A percentile compares a stretch with the other conserved stretches of the same genome.
phyloP scores from a whole-genome alignment of 2,329 filamentous ascomycete species.

The Fusarium solani-melongenae region DNA sequence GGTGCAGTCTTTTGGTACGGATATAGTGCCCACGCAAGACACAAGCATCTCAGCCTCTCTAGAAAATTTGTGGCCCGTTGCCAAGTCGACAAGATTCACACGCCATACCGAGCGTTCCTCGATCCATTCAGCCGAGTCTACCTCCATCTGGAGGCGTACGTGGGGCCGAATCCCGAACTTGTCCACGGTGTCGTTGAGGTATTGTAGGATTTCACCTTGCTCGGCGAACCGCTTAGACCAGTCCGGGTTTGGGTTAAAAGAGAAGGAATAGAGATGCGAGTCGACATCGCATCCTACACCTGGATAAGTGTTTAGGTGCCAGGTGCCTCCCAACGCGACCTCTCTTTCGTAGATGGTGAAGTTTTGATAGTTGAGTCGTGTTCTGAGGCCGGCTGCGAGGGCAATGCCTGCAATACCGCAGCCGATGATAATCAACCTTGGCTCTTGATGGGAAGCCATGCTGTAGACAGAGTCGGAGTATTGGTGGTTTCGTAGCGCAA shows the following conservation, averaged over 20 bases:
- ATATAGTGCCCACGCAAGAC: background rate
- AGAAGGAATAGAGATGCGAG: conserved; percentile 1
- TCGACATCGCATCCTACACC: conserved; percentile 1
- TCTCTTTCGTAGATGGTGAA: background rate
- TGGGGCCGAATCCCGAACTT: background rate
- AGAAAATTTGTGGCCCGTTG: background rate
- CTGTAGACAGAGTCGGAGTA: background rate
- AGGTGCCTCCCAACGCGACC: background rate
- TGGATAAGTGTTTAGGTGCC: background rate
- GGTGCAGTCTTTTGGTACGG: background rate
- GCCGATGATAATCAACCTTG: conserved; percentile 34
- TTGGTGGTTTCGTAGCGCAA: background rate
- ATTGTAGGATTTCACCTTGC: background rate
- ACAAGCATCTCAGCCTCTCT: background rate
- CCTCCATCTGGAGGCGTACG: background rate
- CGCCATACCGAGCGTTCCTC: background rate
- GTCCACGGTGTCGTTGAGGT: background rate
- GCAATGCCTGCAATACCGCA: background rate
- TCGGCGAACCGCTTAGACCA: background rate
- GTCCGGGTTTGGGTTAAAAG: background rate
- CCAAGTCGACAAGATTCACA: background rate
- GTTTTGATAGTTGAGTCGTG: background rate
- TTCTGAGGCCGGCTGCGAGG: background rate
- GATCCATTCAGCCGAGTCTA: background rate
- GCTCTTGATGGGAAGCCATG: background rate